Percentiles rank a stretch among this genome's conserved stretches.
Conservation (phyloP, 129 eudicot genomes). For the Flaveria linearis region DNA sequence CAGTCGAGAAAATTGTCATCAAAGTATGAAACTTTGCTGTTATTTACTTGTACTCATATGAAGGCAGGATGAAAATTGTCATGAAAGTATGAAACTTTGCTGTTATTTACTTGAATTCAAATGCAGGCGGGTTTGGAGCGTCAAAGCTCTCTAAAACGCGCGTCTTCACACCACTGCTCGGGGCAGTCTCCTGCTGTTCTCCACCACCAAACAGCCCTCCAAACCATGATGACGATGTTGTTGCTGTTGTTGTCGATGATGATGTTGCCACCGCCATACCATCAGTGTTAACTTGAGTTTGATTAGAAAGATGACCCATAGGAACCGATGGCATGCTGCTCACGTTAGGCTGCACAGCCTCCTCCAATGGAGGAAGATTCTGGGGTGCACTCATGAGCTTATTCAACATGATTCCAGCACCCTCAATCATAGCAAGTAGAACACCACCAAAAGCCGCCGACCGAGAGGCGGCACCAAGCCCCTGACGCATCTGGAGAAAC, state of each 20-base stretch:
- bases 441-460: conserved; percentile 84
- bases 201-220: conserved; percentile 85
- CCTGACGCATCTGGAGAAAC: conserved; percentile 82
- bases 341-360: conserved; percentile 44
- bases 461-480: conserved; percentile 61
- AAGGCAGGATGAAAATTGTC: no score
- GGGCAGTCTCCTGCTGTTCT: conserved; percentile 48
- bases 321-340: conserved; percentile 51
- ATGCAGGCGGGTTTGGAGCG: conserved; percentile 81
- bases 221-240: conserved; percentile 61
- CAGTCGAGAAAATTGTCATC: neutral
- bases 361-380: conserved; percentile 63
- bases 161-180: conserved; percentile 57
- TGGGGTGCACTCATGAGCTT: conserved; percentile 74
- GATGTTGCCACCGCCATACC: conserved; percentile 30
- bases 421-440: conserved; percentile 82
- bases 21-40: no score
- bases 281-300: conserved; percentile 41
- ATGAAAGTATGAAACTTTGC: no score
- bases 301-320: conserved; percentile 57
- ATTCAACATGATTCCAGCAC: conserved; percentile 88
- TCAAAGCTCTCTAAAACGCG: conserved; percentile 90
- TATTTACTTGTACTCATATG: no score
- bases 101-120: conserved; percentile 65
- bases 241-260: neutral